A percentile compares a stretch with the other conserved stretches of the same genome.
Evolutionary conservation across 2,329 filamentous ascomycete genomes (phyloP).

Genomic region (Fusarium metavorans): DNA sequence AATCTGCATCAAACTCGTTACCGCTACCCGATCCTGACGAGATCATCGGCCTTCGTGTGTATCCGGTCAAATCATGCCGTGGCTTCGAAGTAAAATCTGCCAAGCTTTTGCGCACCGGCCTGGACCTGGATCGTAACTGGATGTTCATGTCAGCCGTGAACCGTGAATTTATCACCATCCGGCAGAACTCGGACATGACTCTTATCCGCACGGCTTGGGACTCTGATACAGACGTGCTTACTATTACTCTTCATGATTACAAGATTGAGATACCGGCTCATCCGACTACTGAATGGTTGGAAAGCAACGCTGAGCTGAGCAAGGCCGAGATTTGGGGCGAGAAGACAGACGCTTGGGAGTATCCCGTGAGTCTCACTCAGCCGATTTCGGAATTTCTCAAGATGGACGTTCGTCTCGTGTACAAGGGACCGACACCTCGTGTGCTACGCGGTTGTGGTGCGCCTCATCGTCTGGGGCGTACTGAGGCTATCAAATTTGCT

Average conservation of each 20-base stretch:
- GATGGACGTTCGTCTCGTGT: slow-evolving; percentile 67
- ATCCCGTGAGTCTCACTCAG: slow-evolving; percentile 61
- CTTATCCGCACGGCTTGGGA: slow-evolving; percentile 60
- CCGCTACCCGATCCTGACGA: slow-evolving; percentile 35
- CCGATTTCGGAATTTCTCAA: slow-evolving; percentile 67
- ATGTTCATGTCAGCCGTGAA: slow-evolving; percentile 70
- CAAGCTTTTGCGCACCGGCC: slow-evolving; percentile 64
- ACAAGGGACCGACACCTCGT: slow-evolving; percentile 70
- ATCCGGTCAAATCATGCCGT: slow-evolving; percentile 76
- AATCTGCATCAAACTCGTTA: not conserved
- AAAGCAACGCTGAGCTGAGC: slow-evolving; percentile 60
- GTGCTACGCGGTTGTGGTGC: slow-evolving; percentile 67
- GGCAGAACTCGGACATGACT: slow-evolving; percentile 71
- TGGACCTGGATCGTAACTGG: slow-evolving; percentile 74
- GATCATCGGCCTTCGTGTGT: slow-evolving; percentile 61
- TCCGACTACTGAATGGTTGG: slow-evolving; percentile 65
- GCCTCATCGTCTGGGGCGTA: slow-evolving; percentile 64
- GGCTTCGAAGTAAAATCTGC: slow-evolving; percentile 67
- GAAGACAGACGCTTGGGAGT: slow-evolving; percentile 68
- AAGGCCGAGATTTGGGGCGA: slow-evolving; percentile 69
- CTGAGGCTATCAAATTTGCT: slow-evolving; percentile 67
- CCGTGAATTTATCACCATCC: slow-evolving; percentile 72
- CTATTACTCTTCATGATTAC: slow-evolving; percentile 58
- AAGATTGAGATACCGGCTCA: slow-evolving; percentile 66
- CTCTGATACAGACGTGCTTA: slow-evolving; percentile 54